phyloP scores from a whole-genome alignment of 768 basidiomycete species.

The Lactifluus subvellereus region DNA sequence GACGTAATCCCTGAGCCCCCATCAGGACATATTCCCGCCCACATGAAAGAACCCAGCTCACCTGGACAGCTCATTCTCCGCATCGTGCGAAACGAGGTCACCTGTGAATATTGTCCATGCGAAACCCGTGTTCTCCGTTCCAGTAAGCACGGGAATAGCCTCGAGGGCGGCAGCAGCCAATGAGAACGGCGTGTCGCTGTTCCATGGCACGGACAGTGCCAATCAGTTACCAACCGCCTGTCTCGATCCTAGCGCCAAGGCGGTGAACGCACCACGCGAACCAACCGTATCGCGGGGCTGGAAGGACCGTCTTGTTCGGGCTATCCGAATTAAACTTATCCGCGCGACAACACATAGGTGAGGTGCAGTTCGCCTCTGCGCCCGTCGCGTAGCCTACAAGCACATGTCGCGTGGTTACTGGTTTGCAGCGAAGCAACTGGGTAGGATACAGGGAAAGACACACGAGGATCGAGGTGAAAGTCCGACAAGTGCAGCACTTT shows the following conservation, averaged over 20 bases:
- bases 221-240: not conserved
- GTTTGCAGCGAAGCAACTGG: not conserved
- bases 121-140: constrained; percentile 55
- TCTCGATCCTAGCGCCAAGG: not conserved
- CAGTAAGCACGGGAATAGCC: constrained; percentile 61
- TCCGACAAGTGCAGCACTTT: constrained; percentile 77
- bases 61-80: constrained; percentile 57
- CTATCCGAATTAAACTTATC: constrained; percentile 46
- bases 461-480: constrained; percentile 69
- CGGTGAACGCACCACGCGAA: constrained; percentile 48
- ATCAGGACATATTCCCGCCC: constrained; percentile 24
- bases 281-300: constrained; percentile 65
- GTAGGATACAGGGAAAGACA: constrained; percentile 21
- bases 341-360: constrained; percentile 58
- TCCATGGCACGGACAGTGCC: not conserved
- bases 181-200: constrained; percentile 56
- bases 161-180: constrained; percentile 55
- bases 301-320: constrained; percentile 44
- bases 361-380: constrained; percentile 66
- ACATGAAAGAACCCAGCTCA: constrained; percentile 26
- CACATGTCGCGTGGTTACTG: not conserved
- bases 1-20: constrained; percentile 43
- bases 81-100: constrained; percentile 69
- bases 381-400: constrained; percentile 57
- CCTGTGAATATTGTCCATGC: constrained; percentile 65